These are phyloP conservation scores for Davidsoniella eucalypti DNA, from an alignment of 2,329 filamentous ascomycete species.

Conservation along the genomic window DNA sequence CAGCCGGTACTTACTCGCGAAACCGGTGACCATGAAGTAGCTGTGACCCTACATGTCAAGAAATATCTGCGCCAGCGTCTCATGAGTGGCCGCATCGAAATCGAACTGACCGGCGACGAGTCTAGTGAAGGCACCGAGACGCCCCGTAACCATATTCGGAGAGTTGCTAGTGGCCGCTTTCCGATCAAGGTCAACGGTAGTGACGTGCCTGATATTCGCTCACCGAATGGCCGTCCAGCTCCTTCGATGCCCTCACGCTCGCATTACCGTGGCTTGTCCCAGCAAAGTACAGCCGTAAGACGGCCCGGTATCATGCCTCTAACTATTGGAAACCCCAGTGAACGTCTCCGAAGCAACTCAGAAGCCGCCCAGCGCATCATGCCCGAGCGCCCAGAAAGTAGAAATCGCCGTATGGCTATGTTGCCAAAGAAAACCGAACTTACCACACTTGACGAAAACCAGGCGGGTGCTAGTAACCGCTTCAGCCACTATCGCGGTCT, in stretches of 20 bases:
- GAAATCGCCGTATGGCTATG: conserved; percentile 47
- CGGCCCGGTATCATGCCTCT: conserved; percentile 49
- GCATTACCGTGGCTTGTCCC: conserved; percentile 61
- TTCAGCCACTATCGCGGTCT: conserved; percentile 51
- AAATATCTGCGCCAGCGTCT: conserved; percentile 39
- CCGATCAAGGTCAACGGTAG: conserved; percentile 58
- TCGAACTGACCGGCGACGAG: conserved; percentile 42
- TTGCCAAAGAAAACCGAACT: conserved; percentile 45
- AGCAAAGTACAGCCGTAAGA: conserved; percentile 44
- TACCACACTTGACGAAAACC: conserved; percentile 44
- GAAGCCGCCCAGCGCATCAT: conserved; percentile 35
- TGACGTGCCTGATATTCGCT: conserved; percentile 51
- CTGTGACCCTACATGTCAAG: conserved; percentile 44
- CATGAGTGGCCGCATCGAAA: conserved; percentile 34
- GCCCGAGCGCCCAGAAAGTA: conserved; percentile 35
- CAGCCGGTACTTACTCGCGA: conserved; percentile 42
- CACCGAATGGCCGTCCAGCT: conserved; percentile 38
- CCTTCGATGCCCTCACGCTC: conserved; percentile 60
- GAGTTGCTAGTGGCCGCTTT: conserved; percentile 47
- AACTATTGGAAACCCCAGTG: conserved; percentile 52
- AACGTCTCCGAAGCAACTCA: conserved; percentile 49
- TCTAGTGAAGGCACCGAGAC: conserved; percentile 64
- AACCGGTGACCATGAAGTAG: conserved; percentile 45
- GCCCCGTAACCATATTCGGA: conserved; percentile 51
- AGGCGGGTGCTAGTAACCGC: conserved; percentile 37